Evolutionary conservation across 2,329 filamentous ascomycete species (phyloP).

Genomic region (Beauveria bassiana): DNA sequence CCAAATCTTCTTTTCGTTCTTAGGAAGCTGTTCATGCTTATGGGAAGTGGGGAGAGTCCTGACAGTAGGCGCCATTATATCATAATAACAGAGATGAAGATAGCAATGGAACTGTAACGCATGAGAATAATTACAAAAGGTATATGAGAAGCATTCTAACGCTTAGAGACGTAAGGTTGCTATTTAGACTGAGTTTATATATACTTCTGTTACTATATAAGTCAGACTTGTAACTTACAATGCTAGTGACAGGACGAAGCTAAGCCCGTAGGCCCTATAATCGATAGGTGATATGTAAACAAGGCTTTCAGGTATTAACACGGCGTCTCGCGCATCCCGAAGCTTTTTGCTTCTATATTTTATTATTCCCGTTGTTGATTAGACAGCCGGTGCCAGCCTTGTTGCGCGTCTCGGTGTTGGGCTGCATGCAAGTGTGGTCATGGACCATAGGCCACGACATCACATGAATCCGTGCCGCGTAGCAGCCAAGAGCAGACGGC

Average conservation of each 20-base stretch:
- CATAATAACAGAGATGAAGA: neutral
- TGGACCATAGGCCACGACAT: neutral
- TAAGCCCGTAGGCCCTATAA: neutral
- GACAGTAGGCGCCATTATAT: neutral
- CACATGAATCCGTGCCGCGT: neutral
- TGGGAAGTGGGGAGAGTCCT: neutral
- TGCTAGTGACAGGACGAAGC: neutral
- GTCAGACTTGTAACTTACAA: neutral
- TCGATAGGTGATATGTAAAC: neutral
- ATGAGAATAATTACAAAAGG: neutral
- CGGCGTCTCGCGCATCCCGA: neutral
- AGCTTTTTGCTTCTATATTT: neutral
- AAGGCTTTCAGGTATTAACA: neutral
- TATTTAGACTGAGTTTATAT: neutral
- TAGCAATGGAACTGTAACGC: neutral
- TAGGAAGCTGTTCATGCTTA: neutral
- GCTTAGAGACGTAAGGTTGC: neutral
- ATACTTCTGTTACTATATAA: neutral
- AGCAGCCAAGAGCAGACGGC: neutral
- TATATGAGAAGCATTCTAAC: too few species aligned
- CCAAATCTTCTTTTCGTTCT: slow-evolving; percentile 3
- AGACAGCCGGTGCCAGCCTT: neutral
- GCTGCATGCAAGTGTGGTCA: neutral
- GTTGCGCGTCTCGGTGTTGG: too few species aligned
- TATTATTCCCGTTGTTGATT: neutral